Evolutionary conservation across 805 yeast species (phyloP).

Genomic region (Kluyveromyces wickerhamii): DNA sequence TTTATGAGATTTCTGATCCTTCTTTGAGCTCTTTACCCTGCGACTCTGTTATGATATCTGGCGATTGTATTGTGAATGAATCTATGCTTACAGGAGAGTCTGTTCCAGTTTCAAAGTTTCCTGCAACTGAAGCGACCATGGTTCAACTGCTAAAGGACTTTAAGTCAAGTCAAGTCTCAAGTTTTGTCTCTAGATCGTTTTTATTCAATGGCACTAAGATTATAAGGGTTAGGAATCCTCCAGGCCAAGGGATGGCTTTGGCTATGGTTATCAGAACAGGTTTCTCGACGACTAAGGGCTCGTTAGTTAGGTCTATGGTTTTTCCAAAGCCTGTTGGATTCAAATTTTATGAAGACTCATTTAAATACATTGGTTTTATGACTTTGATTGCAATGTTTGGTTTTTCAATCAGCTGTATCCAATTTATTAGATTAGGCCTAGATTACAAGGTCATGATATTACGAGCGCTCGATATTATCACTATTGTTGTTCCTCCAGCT

Average conservation of each 20-base stretch:
- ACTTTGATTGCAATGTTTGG: constrained; percentile 76
- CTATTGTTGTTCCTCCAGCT: constrained; percentile 98
- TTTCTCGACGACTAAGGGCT: constrained; percentile 92
- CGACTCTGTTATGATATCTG: constrained; percentile 78
- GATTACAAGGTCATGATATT: constrained; percentile 62
- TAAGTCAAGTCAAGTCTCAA: constrained; percentile 46
- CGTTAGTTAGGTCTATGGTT: constrained; percentile 87
- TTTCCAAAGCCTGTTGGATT: constrained; percentile 93
- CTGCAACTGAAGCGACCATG: constrained; percentile 58
- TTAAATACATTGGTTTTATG: constrained; percentile 95
- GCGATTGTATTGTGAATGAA: constrained; percentile 95
- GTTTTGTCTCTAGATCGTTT: constrained; percentile 63
- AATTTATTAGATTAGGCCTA: constrained; percentile 71
- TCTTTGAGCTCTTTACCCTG: constrained; percentile 69
- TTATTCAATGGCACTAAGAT: constrained; percentile 86
- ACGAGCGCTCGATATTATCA: constrained; percentile 87
- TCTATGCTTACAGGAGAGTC: constrained; percentile 98
- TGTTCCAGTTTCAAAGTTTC: constrained; percentile 82
- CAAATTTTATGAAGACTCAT: constrained; percentile 89
- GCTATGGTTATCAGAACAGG: constrained; percentile 89
- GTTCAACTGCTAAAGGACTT: constrained; percentile 50
- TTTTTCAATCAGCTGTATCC: constrained; percentile 71
- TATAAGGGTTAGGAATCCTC: constrained; percentile 67
- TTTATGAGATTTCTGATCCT: constrained; percentile 87
- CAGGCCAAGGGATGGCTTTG: constrained; percentile 48